Conservation (phyloP, 768 basidiomycete genomes). For the Rossbeevera mucosa region DNA sequence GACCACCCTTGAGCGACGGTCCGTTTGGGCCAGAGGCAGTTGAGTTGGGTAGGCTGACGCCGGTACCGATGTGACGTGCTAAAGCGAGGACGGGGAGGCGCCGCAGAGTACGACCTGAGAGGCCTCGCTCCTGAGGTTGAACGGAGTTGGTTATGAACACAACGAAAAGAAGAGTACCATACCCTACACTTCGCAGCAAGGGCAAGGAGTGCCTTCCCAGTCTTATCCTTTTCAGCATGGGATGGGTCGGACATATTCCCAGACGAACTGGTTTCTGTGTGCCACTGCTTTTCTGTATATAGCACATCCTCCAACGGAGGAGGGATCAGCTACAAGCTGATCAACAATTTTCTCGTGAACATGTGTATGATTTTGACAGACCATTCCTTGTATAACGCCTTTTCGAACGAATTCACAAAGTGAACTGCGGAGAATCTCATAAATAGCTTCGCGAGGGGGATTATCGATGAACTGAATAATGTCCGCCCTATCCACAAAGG, state of each 20-base stretch:
- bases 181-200: constrained; percentile 82
- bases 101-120: constrained; percentile 90
- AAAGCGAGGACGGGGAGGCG: constrained; percentile 93
- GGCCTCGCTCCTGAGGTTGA: constrained; percentile 52
- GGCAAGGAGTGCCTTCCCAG: constrained; percentile 54
- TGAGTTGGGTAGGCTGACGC: constrained; percentile 24
- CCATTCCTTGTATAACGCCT: constrained; percentile 62
- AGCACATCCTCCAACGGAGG: constrained; percentile 51
- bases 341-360: constrained; percentile 1
- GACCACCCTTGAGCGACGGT: constrained; percentile 2
- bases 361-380: constrained; percentile 33
- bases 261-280: constrained; percentile 3
- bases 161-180: constrained; percentile 26
- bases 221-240: constrained; percentile 46
- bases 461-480: constrained; percentile 93
- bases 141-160: background rate
- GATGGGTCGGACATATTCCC: constrained; percentile 22
- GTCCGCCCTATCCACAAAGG: constrained; percentile 95
- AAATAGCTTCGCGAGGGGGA: constrained; percentile 87
- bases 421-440: constrained; percentile 84
- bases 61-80: constrained; percentile 70
- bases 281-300: constrained; percentile 17
- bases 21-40: constrained; percentile 3
- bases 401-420: constrained; percentile 73
- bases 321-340: constrained; percentile 50